Percentiles rank a stretch among this genome's conserved stretches.
Conservation (phyloP, 345 rosid genomes). For the Streptanthus diversifolius region DNA sequence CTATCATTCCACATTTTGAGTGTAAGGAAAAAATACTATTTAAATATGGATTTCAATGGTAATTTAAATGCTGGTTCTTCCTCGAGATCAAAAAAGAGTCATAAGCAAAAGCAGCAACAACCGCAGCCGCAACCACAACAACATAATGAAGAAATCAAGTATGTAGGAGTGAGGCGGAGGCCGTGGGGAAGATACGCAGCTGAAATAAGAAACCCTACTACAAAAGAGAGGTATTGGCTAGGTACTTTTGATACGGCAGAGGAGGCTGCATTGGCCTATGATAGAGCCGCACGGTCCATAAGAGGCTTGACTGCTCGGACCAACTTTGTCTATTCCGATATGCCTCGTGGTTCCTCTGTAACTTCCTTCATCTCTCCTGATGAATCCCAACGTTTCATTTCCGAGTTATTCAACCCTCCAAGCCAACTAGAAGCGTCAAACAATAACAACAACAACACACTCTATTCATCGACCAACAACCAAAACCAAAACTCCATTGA, state of each 20-base stretch:
- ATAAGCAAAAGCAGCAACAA: slow-evolving; percentile 23
- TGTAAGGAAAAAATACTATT: not conserved
- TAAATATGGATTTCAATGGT: slow-evolving; percentile 27
- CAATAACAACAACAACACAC: slow-evolving; percentile 21
- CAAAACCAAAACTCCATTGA: slow-evolving; percentile 28
- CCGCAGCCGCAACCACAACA: slow-evolving; percentile 38
- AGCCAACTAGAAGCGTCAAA: slow-evolving; percentile 11
- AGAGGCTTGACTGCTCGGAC: slow-evolving; percentile 84
- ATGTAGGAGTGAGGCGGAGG: slow-evolving; percentile 86
- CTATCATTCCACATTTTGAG: slow-evolving; percentile 4
- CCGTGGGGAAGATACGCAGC: slow-evolving; percentile 98
- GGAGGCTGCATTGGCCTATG: slow-evolving; percentile 90
- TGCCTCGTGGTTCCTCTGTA: slow-evolving; percentile 81
- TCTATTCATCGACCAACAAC: slow-evolving; percentile 14
- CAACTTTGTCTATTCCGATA: slow-evolving; percentile 86
- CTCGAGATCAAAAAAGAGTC: slow-evolving; percentile 53
- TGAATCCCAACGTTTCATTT: slow-evolving; percentile 51
- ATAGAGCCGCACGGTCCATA: slow-evolving; percentile 87
- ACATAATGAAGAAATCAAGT: slow-evolving; percentile 44
- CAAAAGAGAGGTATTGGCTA: slow-evolving; percentile 91
- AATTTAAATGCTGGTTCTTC: slow-evolving; percentile 42
- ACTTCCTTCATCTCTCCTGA: slow-evolving; percentile 87
- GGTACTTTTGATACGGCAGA: slow-evolving; percentile 90
- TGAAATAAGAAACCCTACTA: slow-evolving; percentile 88
- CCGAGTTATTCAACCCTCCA: slow-evolving; percentile 45